Base-by-base conservation (phyloP, 192 early-diverging fungal genomes). In the Ambispora gerdemannii region DNA sequence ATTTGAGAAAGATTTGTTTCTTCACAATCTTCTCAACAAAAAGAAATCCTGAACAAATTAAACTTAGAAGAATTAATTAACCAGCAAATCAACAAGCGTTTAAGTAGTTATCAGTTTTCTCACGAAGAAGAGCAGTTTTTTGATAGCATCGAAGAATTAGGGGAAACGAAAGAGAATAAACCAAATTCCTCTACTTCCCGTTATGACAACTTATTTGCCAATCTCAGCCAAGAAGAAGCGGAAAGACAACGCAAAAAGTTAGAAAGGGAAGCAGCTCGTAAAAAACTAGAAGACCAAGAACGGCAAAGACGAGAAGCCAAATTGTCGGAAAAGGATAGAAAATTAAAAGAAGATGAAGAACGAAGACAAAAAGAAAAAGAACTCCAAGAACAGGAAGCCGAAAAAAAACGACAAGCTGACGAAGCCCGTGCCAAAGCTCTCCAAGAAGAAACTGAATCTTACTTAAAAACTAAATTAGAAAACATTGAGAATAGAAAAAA, bases 1-100 rank as follows among this genome's bases (percentile, higher is more conserved):
- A 33, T 63, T 17, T 63, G 61, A 36, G 34, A 33, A 36, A 63
- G 25, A 43, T 63, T 63, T 43, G 61, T 31, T 43, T 63, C 61
- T 36, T 63, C 61, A 0, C n/a, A 63, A 36, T 24, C n/a, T 63
- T 19, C 32, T 20, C 17, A 43, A 43, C 34, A 33, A 63, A 0
- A 3, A 63, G 3, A 63, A 43, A 17, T 20, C 0, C 20, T 63
- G 4, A 63, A 63, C 8, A 17, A 36, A 0, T 63, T 63, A 63
- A 63, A 63, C 20, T 35, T 63, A 20, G 31, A 63, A 63, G 61
- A 63, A 20, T 27, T 63, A 43, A 43, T 63, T 63, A n/a, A 63
- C 3, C n/a, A 63, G 43, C 33, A 43, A 27, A 31, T 63, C n/a
- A 63, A 36, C 1, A 19, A 43, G 25, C 4, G 3, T 3, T 63